These are phyloP conservation scores for Closterium sp. DNA, from an alignment of 139 green algal genomes.

Conservation along the genomic window DNA sequence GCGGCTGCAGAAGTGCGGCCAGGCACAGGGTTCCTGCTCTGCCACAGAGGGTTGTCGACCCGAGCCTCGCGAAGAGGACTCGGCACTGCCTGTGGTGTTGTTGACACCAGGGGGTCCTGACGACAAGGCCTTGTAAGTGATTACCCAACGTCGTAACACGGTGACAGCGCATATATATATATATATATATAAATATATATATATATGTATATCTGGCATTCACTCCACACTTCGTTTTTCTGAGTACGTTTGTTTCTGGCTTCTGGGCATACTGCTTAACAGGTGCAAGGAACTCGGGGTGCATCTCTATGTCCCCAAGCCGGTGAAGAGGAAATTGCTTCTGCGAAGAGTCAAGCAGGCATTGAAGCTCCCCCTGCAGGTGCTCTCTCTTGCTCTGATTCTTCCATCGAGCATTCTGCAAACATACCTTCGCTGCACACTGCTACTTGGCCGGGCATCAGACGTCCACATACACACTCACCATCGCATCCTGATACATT, in stretches of 20 bases:
- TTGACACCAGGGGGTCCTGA: not conserved
- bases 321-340: not conserved
- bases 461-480: no score
- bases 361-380: not conserved
- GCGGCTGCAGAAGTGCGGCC: no score
- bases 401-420: not conserved
- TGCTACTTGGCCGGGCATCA: no score
- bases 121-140: not conserved
- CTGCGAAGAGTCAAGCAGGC: not conserved
- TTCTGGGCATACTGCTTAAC: not conserved
- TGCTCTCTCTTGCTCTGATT: not conserved
- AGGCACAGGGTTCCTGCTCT: not conserved
- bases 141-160: no score
- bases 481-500: no score
- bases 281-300: not conserved
- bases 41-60: not conserved
- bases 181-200: no score
- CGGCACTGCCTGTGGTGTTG: not conserved
- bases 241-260: not conserved
- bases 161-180: no score
- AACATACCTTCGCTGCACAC: no score
- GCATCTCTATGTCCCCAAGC: not conserved
- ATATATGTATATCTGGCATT: no score
- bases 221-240: not conserved
- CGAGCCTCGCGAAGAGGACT: not conserved